Evolutionary conservation across 768 basidiomycete genomes (phyloP).

Genomic region (Kwoniella bestiolae): DNA sequence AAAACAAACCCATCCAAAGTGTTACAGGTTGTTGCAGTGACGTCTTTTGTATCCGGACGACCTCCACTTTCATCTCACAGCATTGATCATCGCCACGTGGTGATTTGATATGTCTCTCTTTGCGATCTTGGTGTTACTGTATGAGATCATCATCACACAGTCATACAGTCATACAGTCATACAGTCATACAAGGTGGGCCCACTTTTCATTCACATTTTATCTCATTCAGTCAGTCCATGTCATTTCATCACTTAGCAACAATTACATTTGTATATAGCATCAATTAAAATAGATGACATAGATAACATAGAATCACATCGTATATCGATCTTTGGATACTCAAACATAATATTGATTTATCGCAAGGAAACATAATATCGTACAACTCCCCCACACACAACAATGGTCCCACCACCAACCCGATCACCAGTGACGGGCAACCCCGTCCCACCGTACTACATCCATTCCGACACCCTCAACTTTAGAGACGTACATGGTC

Average conservation of each 20-base stretch:
- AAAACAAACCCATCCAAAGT: too few relatives aligned
- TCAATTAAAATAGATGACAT: too few relatives aligned
- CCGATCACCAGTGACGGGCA: slow-evolving; percentile 53
- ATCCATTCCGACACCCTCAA: slow-evolving; percentile 53
- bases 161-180: background rate
- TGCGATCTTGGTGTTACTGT: background rate
- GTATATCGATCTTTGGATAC: too few relatives aligned
- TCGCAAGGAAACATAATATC: background rate
- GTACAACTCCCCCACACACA: background rate
- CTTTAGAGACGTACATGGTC: slow-evolving; percentile 50
- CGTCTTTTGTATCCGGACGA: background rate
- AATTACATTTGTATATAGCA: too few relatives aligned
- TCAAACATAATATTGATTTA: too few relatives aligned
- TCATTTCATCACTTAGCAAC: background rate
- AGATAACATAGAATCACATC: too few relatives aligned
- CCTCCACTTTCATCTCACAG: background rate
- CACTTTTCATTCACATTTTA: slow-evolving; percentile 3
- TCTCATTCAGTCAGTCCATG: background rate
- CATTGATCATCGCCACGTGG: slow-evolving; percentile 12
- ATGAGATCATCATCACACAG: background rate
- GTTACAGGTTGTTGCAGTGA: too few relatives aligned
- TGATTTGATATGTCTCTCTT: background rate
- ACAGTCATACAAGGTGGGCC: slow-evolving; percentile 9
- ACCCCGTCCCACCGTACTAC: slow-evolving; percentile 50
- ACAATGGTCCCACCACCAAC: slow-evolving; percentile 44